Evolutionary conservation across 345 rosid genomes (phyloP).

Genomic region (Pistacia atlantica): DNA sequence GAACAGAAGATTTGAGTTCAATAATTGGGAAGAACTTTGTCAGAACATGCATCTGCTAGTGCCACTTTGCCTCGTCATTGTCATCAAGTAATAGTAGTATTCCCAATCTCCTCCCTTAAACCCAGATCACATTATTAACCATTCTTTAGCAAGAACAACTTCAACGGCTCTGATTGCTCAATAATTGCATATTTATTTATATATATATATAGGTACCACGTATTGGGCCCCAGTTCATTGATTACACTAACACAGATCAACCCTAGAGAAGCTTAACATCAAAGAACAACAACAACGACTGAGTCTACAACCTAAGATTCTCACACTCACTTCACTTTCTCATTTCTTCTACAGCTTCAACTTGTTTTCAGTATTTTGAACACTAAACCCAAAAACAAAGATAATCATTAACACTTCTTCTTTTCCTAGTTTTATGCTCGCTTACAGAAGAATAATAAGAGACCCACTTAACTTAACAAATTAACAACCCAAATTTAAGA

Average conservation of each 20-base stretch:
- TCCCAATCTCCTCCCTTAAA: neutral
- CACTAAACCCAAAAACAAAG: neutral
- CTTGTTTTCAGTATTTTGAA: neutral
- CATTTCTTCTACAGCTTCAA: neutral
- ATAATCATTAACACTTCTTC: neutral
- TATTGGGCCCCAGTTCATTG: neutral
- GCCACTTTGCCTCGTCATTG: conserved; percentile 24
- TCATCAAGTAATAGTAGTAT: conserved; percentile 6
- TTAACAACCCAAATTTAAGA: neutral
- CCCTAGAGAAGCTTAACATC: conserved; percentile 12
- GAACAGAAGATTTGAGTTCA: conserved; percentile 14
- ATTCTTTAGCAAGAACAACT: conserved; percentile 23
- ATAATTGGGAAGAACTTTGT: conserved; percentile 34
- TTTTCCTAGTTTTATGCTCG: conserved; percentile 18
- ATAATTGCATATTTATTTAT: conserved; percentile 7
- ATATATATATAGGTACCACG: conserved; percentile 11
- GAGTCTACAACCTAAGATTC: neutral
- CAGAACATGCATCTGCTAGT: conserved; percentile 19
- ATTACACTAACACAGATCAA: conserved; percentile 2
- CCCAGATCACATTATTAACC: conserved; percentile 23
- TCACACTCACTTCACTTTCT: neutral
- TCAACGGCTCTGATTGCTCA: conserved; percentile 37
- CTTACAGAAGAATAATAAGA: neutral
- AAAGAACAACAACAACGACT: neutral
- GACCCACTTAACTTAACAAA: neutral